These are phyloP conservation scores for Fusarium piperis DNA, from an alignment of 2,329 filamentous ascomycete genomes.

Conservation along the genomic window DNA sequence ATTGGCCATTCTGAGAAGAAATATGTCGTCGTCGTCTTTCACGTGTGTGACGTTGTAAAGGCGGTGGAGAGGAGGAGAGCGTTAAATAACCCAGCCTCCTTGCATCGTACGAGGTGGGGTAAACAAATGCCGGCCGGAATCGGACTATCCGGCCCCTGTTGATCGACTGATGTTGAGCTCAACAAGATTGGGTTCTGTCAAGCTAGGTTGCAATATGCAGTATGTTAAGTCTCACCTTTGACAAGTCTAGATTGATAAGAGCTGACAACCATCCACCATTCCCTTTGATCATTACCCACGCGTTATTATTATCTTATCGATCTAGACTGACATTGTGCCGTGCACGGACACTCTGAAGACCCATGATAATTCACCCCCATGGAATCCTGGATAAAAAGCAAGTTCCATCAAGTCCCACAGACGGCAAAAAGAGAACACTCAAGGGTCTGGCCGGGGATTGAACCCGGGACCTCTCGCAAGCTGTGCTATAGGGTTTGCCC, in stretches of 20 bases:
- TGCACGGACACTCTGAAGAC: background rate
- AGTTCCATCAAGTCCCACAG: background rate
- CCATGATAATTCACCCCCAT: background rate
- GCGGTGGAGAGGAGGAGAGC: constrained; percentile 6
- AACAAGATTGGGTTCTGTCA: background rate
- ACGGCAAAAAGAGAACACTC: background rate
- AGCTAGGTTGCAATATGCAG: background rate
- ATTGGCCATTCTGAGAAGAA: constrained; percentile 26
- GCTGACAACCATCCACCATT: background rate
- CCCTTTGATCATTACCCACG: background rate
- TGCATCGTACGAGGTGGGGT: constrained; percentile 34
- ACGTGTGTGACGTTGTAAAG: constrained; percentile 3
- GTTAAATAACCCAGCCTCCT: background rate
- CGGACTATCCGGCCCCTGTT: constrained; percentile 24
- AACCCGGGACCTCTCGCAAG: constrained; percentile 59
- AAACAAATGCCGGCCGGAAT: constrained; percentile 29
- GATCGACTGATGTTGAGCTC: constrained; percentile 12
- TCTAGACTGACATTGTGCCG: background rate
- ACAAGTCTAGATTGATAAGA: background rate
- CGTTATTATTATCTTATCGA: background rate
- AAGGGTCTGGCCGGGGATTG: constrained; percentile 57
- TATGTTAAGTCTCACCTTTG: background rate
- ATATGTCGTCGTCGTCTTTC: background rate
- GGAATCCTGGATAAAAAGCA: background rate
- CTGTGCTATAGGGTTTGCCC: constrained; percentile 2